These are phyloP conservation scores for Coemansia sp. DNA, from an alignment of 192 early-diverging fungal genomes.

Conservation along the genomic window DNA sequence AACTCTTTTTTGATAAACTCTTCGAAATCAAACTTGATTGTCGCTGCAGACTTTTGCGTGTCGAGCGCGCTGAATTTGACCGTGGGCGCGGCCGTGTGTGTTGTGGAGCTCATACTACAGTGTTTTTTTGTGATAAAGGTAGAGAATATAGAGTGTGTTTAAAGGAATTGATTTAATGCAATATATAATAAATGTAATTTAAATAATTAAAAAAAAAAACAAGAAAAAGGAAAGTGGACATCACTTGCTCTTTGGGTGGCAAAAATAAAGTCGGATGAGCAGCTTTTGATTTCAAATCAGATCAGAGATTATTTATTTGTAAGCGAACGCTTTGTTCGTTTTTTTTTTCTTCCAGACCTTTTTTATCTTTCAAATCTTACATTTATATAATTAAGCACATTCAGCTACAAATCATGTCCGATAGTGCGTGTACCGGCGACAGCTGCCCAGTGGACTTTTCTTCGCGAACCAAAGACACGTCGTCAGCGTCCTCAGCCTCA, in stretches of 20 bases:
- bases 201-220: not conserved
- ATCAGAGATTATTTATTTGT: no score
- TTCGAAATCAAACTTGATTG: constrained; percentile 42
- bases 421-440: constrained; percentile 8
- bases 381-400: not conserved
- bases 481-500: constrained; percentile 3
- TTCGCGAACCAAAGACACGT: not conserved
- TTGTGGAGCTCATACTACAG: not conserved
- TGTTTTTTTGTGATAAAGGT: not conserved
- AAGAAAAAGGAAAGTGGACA: not conserved
- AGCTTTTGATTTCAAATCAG: no score
- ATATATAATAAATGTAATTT: not conserved
- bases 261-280: not conserved
- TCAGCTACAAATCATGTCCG: not conserved
- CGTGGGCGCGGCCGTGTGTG: not conserved
- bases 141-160: not conserved
- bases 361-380: not conserved
- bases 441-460: constrained; percentile 29
- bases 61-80: constrained; percentile 22
- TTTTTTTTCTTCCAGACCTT: not conserved
- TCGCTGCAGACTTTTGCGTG: constrained; percentile 22
- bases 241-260: no score
- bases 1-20: constrained; percentile 42
- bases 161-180: not conserved
- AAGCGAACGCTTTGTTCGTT: not conserved